Percentiles rank a stretch among this genome's conserved stretches.
Conservation (phyloP, 192 early-diverging fungal species). For the Dimargaris verticillata region DNA sequence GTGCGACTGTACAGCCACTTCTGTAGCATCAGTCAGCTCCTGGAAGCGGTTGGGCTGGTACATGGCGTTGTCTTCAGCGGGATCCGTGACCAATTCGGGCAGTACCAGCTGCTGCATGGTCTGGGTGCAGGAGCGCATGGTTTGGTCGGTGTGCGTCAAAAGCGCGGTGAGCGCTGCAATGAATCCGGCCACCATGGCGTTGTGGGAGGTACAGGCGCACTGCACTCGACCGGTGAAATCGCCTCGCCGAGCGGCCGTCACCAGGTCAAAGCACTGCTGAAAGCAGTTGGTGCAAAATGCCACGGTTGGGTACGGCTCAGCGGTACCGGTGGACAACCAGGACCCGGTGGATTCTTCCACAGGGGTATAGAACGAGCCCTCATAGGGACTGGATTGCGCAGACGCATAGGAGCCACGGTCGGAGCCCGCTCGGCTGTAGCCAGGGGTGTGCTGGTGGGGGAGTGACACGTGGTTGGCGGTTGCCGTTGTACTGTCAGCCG, state of each 20-base stretch:
- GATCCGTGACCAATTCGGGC: background rate
- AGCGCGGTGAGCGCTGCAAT: background rate
- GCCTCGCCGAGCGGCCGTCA: background rate
- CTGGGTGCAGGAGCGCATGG: background rate
- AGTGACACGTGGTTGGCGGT: background rate
- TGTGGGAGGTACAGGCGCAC: background rate
- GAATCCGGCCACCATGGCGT: background rate
- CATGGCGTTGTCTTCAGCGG: background rate
- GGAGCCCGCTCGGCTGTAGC: background rate
- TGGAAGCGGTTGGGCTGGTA: conserved; percentile 1
- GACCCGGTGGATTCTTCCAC: too few relatives aligned
- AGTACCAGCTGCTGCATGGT: background rate
- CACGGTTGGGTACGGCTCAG: background rate
- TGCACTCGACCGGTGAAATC: background rate
- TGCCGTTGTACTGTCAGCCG: background rate
- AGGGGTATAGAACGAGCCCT: too few relatives aligned
- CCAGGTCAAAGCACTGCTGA: conserved; percentile 1
- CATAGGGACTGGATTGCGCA: too few relatives aligned
- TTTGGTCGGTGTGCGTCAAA: background rate
- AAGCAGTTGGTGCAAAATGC: conserved; percentile 5
- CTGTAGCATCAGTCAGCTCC: background rate
- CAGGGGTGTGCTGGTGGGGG: background rate
- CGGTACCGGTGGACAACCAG: too few relatives aligned
- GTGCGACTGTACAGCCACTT: too few relatives aligned
- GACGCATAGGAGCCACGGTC: too few relatives aligned